Evolutionary conservation across 306 rosid genomes (phyloP).

Genomic region (Rosa lucieae): DNA sequence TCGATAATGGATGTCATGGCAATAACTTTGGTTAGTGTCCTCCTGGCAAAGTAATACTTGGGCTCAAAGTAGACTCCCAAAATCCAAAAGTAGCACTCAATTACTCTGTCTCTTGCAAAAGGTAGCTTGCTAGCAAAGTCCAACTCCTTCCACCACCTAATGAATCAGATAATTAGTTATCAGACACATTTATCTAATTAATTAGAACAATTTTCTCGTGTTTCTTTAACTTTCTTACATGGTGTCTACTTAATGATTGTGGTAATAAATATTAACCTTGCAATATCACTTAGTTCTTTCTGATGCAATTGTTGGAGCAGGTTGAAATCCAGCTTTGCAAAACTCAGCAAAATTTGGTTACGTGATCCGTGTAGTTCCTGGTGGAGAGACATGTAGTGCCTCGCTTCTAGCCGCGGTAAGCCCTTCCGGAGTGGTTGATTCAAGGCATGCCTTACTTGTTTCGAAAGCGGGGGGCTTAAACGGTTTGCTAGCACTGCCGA

Average conservation of each 20-base stretch:
- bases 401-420: conserved; percentile 15
- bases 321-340: conserved; percentile 36
- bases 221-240: neutral
- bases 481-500: neutral
- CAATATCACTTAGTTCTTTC: conserved; percentile 9
- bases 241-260: neutral
- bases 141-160: conserved; percentile 47
- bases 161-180: neutral
- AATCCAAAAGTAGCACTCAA: conserved; percentile 25
- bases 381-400: conserved; percentile 18
- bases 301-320: conserved; percentile 28
- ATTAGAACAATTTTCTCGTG: neutral
- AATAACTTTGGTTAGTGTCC: conserved; percentile 24
- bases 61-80: conserved; percentile 30
- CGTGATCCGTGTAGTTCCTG: conserved; percentile 9
- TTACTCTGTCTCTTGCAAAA: conserved; percentile 38
- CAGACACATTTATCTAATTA: neutral
- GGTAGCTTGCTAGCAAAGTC: conserved; percentile 28
- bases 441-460: conserved; percentile 28
- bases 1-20: conserved; percentile 22
- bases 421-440: conserved; percentile 25
- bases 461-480: conserved; percentile 20
- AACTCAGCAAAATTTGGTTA: conserved; percentile 2
- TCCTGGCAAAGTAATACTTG: conserved; percentile 23
- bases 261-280: conserved; percentile 5